Percentiles rank a stretch among this genome's conserved stretches.
Evolutionary conservation across 116 monocot genomes (phyloP).

Genomic region (Papilionanthe hybrid): DNA sequence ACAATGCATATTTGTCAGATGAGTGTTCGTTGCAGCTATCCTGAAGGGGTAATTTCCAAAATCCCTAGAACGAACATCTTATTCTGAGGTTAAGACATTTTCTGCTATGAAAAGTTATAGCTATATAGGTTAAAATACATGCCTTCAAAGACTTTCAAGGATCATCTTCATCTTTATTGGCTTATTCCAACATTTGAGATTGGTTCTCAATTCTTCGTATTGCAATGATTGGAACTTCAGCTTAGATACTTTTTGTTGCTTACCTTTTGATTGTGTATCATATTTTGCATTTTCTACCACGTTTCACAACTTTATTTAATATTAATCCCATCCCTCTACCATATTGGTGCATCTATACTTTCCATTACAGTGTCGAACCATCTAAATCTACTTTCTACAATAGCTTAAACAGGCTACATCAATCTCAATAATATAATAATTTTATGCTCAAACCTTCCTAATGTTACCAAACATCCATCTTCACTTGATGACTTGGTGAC

Average conservation of each 20-base stretch:
- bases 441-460: neutral
- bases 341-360: neutral
- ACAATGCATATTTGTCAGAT: neutral
- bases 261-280: neutral
- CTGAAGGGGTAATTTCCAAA: neutral
- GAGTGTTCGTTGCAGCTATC: neutral
- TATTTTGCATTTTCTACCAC: neutral
- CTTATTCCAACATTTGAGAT: neutral
- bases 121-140: neutral
- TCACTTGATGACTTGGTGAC: too few relatives aligned
- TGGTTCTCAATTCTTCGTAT: neutral
- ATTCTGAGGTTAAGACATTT: neutral
- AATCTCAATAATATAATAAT: neutral
- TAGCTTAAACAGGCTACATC: neutral
- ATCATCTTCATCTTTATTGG: neutral
- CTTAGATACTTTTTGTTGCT: neutral
- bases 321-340: neutral
- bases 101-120: neutral
- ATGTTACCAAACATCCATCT: neutral
- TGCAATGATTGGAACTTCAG: neutral
- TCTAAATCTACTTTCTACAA: neutral
- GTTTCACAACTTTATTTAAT: neutral
- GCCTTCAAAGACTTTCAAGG: neutral
- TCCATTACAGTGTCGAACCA: neutral
- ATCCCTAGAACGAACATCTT: neutral